Evolutionary conservation across 257 asterid genomes (phyloP).

Genomic region (Ballota nigra): DNA sequence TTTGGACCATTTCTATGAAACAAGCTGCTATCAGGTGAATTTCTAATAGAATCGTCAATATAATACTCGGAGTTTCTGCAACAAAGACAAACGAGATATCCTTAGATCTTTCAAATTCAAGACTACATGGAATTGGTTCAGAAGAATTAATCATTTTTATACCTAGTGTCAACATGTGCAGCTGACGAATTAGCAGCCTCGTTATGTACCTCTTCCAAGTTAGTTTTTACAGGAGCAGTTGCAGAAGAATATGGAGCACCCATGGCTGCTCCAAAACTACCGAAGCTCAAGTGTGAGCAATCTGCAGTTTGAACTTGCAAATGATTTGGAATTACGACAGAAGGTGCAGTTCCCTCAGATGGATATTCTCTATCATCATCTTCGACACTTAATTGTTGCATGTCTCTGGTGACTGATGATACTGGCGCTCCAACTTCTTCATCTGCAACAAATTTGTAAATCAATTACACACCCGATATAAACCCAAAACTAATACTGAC

Average conservation of each 20-base stretch:
- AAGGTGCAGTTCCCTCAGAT: slow-evolving; percentile 53
- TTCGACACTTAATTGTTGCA: slow-evolving; percentile 53
- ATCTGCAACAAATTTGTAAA: slow-evolving; percentile 36
- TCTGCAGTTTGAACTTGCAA: slow-evolving; percentile 75
- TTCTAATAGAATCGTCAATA: slow-evolving; percentile 52
- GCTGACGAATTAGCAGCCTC: slow-evolving; percentile 47
- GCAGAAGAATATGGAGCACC: slow-evolving; percentile 42
- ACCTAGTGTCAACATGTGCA: slow-evolving; percentile 61
- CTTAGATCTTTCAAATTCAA: not conserved
- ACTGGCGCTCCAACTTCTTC: slow-evolving; percentile 46
- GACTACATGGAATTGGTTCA: not conserved
- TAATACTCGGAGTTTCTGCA: slow-evolving; percentile 69
- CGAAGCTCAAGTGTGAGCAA: slow-evolving; percentile 89
- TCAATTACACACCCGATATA: slow-evolving; percentile 4
- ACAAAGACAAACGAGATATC: slow-evolving; percentile 20
- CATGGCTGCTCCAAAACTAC: slow-evolving; percentile 66
- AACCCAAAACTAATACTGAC: not conserved
- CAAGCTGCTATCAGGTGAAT: slow-evolving; percentile 50
- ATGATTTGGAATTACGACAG: slow-evolving; percentile 77
- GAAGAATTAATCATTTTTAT: slow-evolving; percentile 17
- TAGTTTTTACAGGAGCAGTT: slow-evolving; percentile 38
- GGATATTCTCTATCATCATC: slow-evolving; percentile 44
- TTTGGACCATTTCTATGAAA: slow-evolving; percentile 45
- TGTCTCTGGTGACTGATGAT: slow-evolving; percentile 52
- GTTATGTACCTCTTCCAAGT: slow-evolving; percentile 46